Evolutionary conservation across 805 yeast genomes (phyloP).

Genomic region (Candida sanyiensis): DNA sequence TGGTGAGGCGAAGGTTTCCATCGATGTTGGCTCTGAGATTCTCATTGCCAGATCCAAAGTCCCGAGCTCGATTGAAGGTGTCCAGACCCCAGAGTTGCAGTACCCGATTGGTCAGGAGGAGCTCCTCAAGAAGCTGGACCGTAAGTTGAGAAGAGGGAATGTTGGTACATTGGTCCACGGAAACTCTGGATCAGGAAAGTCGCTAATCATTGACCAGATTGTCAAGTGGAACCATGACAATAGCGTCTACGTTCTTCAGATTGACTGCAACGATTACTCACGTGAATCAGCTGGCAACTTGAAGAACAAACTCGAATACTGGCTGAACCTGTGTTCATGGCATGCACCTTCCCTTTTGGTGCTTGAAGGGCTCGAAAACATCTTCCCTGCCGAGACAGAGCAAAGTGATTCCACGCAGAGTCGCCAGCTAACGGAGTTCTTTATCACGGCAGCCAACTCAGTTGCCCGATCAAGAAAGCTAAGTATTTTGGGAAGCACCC

Average conservation of each 20-base stretch:
- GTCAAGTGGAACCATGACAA: slow-evolving; percentile 30
- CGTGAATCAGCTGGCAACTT: slow-evolving; percentile 47
- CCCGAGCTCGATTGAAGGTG: slow-evolving; percentile 10
- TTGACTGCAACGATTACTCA: slow-evolving; percentile 50
- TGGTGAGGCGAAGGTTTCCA: slow-evolving; percentile 29
- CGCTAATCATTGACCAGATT: slow-evolving; percentile 45
- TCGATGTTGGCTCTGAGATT: slow-evolving; percentile 49
- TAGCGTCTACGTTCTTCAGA: slow-evolving; percentile 41
- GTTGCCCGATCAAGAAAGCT: slow-evolving; percentile 38
- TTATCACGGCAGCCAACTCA: slow-evolving; percentile 42
- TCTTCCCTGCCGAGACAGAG: slow-evolving; percentile 57
- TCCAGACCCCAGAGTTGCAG: neutral
- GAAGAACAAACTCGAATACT: slow-evolving; percentile 38
- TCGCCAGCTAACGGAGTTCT: slow-evolving; percentile 57
- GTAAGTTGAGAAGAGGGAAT: slow-evolving; percentile 38
- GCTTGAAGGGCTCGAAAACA: slow-evolving; percentile 70
- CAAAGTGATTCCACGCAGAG: slow-evolving; percentile 57
- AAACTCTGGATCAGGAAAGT: slow-evolving; percentile 76
- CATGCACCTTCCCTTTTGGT: slow-evolving; percentile 69
- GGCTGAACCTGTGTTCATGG: slow-evolving; percentile 60
- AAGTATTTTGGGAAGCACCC: slow-evolving; percentile 56
- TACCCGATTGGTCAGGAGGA: slow-evolving; percentile 54
- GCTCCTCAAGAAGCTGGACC: slow-evolving; percentile 34
- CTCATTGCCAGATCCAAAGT: slow-evolving; percentile 17
- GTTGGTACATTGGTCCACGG: slow-evolving; percentile 66